Conservation (phyloP, 2,329 filamentous ascomycete genomes). For the Chaetomiaceae sp. region DNA sequence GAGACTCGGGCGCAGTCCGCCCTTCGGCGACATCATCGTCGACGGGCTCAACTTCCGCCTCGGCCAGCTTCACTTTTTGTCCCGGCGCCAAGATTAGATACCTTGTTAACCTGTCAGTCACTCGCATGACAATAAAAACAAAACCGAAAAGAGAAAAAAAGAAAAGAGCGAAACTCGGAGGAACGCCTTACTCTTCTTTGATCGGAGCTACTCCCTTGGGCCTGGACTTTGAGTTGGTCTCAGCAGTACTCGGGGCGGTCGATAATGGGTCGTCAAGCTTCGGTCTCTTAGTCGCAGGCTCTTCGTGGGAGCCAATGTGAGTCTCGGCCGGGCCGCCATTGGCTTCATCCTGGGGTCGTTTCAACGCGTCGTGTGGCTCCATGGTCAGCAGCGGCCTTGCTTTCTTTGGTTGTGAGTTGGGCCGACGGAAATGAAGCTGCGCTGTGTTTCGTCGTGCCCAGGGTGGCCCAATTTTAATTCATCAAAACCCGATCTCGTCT, state of each 20-base stretch:
- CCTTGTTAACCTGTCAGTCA: constrained; percentile 28
- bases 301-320: constrained; percentile 23
- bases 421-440: no score
- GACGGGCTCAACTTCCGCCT: constrained; percentile 26
- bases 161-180: no score
- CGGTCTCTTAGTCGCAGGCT: constrained; percentile 49
- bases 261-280: constrained; percentile 42
- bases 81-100: constrained; percentile 38
- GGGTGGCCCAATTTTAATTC: not conserved
- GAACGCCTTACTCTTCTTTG: constrained; percentile 54
- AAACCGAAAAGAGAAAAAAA: not conserved
- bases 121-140: no score
- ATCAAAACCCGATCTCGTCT: no score
- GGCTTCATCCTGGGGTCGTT: constrained; percentile 19
- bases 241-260: constrained; percentile 3
- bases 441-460: no score
- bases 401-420: no score
- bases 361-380: constrained; percentile 20
- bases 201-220: constrained; percentile 62
- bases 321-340: constrained; percentile 17
- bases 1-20: constrained; percentile 27
- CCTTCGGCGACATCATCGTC: constrained; percentile 49
- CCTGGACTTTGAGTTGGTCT: constrained; percentile 25
- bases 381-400: no score
- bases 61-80: constrained; percentile 22